Conservation (phyloP, 495 filamentous ascomycete species). For the Aspergillus olivimuriae region DNA sequence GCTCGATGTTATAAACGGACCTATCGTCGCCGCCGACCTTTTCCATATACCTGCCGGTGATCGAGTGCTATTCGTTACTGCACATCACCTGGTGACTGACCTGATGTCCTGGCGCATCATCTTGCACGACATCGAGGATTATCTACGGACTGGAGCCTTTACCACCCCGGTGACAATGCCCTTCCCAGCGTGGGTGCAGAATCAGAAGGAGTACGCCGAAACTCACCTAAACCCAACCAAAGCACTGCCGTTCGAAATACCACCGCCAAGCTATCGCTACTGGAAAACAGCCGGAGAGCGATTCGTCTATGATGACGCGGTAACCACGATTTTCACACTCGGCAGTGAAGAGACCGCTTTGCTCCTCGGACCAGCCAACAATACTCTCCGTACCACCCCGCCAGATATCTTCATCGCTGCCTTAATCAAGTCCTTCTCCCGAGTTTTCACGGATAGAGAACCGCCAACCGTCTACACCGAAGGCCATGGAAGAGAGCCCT, state of each 20-base stretch:
- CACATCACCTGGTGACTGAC: conserved; percentile 9
- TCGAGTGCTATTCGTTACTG: conserved; percentile 1
- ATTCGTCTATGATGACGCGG: conserved; percentile 17
- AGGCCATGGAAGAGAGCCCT: conserved; percentile 38
- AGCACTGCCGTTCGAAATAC: neutral
- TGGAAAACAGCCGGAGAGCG: conserved; percentile 3
- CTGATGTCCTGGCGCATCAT: conserved; percentile 9
- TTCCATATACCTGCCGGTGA: neutral
- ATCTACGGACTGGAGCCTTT: neutral
- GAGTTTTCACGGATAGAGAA: conserved; percentile 35
- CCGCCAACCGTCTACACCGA: conserved; percentile 41
- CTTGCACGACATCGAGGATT: neutral
- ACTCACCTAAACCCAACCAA: neutral
- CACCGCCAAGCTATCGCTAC: neutral
- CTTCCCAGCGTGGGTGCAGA: conserved; percentile 4
- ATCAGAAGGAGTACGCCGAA: neutral
- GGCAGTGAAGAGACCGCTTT: too few species aligned
- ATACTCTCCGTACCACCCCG: too few species aligned
- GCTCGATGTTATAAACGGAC: conserved; percentile 5
- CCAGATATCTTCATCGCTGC: conserved; percentile 40
- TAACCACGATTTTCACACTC: too few species aligned
- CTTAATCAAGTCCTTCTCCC: conserved; percentile 31
- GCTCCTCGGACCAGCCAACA: too few species aligned
- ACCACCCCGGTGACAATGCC: neutral
- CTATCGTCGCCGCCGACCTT: conserved; percentile 3